Evolutionary conservation across 139 green algal genomes (phyloP).

Genomic region (Closterium sp.): DNA sequence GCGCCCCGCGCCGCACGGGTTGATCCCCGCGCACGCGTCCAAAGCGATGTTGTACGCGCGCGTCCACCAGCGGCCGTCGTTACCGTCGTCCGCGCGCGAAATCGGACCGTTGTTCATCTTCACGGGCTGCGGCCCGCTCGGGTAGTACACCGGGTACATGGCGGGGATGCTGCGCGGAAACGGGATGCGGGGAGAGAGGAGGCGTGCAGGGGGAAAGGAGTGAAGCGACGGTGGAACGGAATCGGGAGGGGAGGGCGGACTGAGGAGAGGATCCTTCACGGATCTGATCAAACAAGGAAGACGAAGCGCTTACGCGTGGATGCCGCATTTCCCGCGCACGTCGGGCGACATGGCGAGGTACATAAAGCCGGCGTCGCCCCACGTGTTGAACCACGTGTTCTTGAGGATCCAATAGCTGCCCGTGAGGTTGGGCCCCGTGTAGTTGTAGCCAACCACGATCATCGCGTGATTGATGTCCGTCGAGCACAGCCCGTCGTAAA

Average conservation of each 20-base stretch:
- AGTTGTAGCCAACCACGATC: conserved; percentile 62
- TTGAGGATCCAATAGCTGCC: conserved; percentile 88
- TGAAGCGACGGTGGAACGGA: not conserved
- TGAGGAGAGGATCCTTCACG: too few species aligned
- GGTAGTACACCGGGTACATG: conserved; percentile 13
- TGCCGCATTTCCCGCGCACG: conserved; percentile 79
- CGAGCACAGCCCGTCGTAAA: conserved; percentile 23
- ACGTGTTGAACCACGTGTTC: conserved; percentile 86
- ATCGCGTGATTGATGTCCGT: conserved; percentile 34
- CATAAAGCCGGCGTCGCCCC: conserved; percentile 91
- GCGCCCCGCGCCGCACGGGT: not conserved
- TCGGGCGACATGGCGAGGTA: conserved; percentile 56
- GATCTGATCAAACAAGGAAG: not conserved
- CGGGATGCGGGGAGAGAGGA: not conserved
- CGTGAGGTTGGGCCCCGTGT: conserved; percentile 43
- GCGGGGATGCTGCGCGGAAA: not conserved
- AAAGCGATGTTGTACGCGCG: not conserved
- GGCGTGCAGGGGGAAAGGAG: not conserved
- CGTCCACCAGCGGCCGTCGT: not conserved
- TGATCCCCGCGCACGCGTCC: not conserved
- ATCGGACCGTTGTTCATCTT: not conserved
- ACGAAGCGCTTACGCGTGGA: conserved; percentile 46
- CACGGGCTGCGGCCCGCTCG: not conserved
- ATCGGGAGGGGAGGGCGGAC: not conserved
- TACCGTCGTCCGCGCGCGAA: not conserved